These are phyloP conservation scores for Solanum microdontum DNA, from an alignment of 257 asterid species.

Conservation along the genomic window DNA sequence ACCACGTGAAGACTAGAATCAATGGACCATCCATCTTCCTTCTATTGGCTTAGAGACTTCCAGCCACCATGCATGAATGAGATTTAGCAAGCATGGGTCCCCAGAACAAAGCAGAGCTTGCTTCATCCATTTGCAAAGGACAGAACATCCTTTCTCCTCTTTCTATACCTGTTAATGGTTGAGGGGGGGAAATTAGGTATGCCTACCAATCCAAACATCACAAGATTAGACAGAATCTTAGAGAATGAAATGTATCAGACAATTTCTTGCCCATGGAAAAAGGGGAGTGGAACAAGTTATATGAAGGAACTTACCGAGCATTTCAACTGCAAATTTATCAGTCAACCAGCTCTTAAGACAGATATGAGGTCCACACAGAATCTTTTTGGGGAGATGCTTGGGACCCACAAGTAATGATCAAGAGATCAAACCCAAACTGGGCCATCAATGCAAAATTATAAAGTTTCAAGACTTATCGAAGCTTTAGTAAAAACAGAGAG, in stretches of 20 bases:
- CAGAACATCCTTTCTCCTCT: background rate
- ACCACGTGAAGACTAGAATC: background rate
- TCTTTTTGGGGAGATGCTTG: slow-evolving; percentile 2
- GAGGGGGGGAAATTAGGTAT: background rate
- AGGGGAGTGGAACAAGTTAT: background rate
- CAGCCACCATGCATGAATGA: background rate
- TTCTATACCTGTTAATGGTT: background rate
- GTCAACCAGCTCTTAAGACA: slow-evolving; percentile 6
- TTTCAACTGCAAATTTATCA: background rate
- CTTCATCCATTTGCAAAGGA: background rate
- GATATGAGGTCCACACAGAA: slow-evolving; percentile 7
- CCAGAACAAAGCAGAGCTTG: background rate
- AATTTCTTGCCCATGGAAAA: background rate
- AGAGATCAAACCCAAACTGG: background rate
- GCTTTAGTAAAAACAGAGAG: slow-evolving; percentile 95
- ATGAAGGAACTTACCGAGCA: slow-evolving; percentile 17
- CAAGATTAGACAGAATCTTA: background rate
- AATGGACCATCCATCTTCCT: background rate
- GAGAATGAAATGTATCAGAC: background rate
- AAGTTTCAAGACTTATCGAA: slow-evolving; percentile 71
- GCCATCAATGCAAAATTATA: slow-evolving; percentile 25
- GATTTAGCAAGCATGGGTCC: background rate
- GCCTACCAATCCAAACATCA: background rate
- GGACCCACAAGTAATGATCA: background rate
- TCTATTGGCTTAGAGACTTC: background rate